Base-by-base conservation (phyloP, 1,284 basidiomycete genomes). In the Microbotryum lychnidis-dioicae region DNA sequence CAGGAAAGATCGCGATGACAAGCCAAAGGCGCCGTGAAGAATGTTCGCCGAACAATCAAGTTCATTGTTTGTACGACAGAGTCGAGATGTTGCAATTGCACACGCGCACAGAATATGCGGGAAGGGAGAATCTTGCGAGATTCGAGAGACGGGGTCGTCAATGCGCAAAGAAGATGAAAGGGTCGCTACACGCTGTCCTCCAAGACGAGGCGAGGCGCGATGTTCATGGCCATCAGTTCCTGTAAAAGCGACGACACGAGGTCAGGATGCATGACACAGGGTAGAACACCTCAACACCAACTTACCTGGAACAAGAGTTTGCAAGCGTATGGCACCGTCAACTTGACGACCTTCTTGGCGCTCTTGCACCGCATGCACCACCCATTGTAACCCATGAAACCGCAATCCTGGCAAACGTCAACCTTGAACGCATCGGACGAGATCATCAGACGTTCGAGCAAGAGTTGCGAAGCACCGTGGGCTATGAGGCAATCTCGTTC, bases 251-350 rank as follows among this genome's bases (percentile, higher is more conserved):
- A 27, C 27, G 27, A 27, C 3, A 27, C 6, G 4, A 27, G 6
- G 27, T 27, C 27, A 27, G 27, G 27, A 27, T 27, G 27, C 27
- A 27, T 27, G 27, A 27, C 5, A 27, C 27, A 27, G 27, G 6
- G 27, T 6, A 27, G 1, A 27, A 27, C 27, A 27, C 27, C 27
- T 5, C 37, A 21, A 46, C 42, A 37, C 5, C 7, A n/a, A 23
- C 83, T 67, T 69, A 92, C 90, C 82, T 98, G 93, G 80, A 98
- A 93, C 52, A 98, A 79, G 64, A 99, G 76, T 77, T 98, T 98
- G 58, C 93, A 92, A 10, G 94, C 96, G 74, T 98, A 98, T 1
- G 96, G 96, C 61, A 99, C 93, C n/a, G 89, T 94, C 66, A 99
- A 80, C 73, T 92, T 89, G 49, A 92, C 90, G 80, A 98, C 91